phyloP scores from a whole-genome alignment of 2,329 filamentous ascomycete genomes.

The Ophiostoma novo-ulmi region DNA sequence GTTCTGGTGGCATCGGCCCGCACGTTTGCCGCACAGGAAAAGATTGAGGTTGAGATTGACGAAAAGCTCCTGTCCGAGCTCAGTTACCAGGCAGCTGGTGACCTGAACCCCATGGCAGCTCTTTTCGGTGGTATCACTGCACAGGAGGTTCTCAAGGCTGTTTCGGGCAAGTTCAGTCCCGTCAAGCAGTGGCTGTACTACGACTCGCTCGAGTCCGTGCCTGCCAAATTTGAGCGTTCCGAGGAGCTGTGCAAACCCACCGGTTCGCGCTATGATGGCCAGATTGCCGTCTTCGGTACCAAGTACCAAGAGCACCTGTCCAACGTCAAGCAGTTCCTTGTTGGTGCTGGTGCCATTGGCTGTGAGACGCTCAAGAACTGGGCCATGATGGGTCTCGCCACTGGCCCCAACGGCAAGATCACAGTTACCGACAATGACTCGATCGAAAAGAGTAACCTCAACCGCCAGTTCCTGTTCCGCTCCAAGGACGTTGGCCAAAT shows the following conservation, averaged over 20 bases:
- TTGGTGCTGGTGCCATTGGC: constrained; percentile 93
- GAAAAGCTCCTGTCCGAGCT: constrained; percentile 90
- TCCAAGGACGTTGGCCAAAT: constrained; percentile 88
- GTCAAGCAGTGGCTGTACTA: constrained; percentile 96
- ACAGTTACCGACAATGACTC: constrained; percentile 96
- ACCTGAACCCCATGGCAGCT: constrained; percentile 86
- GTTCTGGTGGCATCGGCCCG: constrained; percentile 72
- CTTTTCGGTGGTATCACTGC: constrained; percentile 92
- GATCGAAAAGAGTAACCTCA: constrained; percentile 98
- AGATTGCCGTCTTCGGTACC: constrained; percentile 91
- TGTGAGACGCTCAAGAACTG: constrained; percentile 99
- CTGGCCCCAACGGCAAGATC: constrained; percentile 82
- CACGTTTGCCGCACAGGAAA: constrained; percentile 66
- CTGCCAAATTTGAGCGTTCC: constrained; percentile 65
- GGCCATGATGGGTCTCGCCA: constrained; percentile 95
- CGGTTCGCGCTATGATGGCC: constrained; percentile 86
- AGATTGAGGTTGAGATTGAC: constrained; percentile 76
- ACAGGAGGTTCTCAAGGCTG: constrained; percentile 92
- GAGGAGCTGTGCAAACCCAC: constrained; percentile 84
- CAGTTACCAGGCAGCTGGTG: constrained; percentile 88
- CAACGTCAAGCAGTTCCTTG: constrained; percentile 87
- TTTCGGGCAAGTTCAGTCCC: constrained; percentile 97
- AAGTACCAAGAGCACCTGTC: constrained; percentile 92
- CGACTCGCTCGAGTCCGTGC: constrained; percentile 93
- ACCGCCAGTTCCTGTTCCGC: constrained; percentile 94